These are phyloP conservation scores for Glaciozyma martinii DNA, from an alignment of 768 basidiomycete genomes.

Conservation along the genomic window DNA sequence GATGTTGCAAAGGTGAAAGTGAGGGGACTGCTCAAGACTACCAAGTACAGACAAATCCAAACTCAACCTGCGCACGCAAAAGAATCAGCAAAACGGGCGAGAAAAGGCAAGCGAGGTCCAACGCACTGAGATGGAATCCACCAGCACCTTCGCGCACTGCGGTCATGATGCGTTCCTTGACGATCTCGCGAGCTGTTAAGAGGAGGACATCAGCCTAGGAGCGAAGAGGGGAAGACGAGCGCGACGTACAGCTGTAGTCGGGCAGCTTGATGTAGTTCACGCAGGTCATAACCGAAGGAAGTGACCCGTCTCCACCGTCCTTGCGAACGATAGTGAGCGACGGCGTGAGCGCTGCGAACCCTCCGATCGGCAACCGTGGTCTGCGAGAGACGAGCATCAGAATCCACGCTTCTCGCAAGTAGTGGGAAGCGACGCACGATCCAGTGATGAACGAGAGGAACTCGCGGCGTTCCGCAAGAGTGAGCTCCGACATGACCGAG, in stretches of 20 bases:
- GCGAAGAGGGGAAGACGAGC: no score
- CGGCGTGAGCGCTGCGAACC: slow-evolving; percentile 90
- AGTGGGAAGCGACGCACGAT: slow-evolving; percentile 23
- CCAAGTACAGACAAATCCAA: neutral
- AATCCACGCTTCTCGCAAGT: neutral
- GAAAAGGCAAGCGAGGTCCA: no score
- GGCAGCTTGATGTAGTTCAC: slow-evolving; percentile 94
- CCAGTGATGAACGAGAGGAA: slow-evolving; percentile 97
- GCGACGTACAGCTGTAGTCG: slow-evolving; percentile 59
- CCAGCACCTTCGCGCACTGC: slow-evolving; percentile 92
- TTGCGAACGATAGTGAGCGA: slow-evolving; percentile 93
- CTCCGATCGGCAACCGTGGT: slow-evolving; percentile 42
- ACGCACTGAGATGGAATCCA: slow-evolving; percentile 69
- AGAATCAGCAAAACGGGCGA: neutral
- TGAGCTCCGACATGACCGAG: slow-evolving; percentile 75
- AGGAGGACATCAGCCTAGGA: no score
- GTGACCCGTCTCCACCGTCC: slow-evolving; percentile 63
- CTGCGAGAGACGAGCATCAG: neutral
- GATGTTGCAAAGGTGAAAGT: neutral
- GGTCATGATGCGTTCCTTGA: slow-evolving; percentile 68
- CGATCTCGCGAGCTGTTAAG: slow-evolving; percentile 53
- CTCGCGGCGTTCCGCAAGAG: slow-evolving; percentile 62
- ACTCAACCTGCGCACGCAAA: neutral
- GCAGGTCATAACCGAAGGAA: slow-evolving; percentile 97
- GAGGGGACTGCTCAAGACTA: neutral